Conservation (phyloP, 176 grass and related monocot genomes). For the Zoysia japonica region DNA sequence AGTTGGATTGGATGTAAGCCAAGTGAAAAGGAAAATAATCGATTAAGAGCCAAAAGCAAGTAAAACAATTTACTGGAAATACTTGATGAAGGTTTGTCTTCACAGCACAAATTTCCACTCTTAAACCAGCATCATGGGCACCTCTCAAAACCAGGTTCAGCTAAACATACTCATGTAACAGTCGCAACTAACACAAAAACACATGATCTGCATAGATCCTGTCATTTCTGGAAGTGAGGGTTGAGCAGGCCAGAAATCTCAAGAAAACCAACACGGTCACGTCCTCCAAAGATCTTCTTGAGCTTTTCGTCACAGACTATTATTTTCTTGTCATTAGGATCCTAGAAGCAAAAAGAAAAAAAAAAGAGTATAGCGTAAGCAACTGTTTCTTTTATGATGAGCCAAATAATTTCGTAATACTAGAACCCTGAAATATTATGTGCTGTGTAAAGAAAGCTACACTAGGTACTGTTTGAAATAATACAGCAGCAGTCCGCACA, state of each 20-base stretch:
- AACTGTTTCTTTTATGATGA: background rate
- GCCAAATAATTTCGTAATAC: background rate
- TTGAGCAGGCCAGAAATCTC: constrained; percentile 78
- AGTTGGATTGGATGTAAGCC: constrained; percentile 12
- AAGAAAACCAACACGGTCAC: constrained; percentile 77
- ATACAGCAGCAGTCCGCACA: background rate
- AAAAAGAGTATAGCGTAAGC: background rate
- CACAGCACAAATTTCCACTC: constrained; percentile 25
- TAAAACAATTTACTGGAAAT: constrained; percentile 17
- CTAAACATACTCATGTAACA: constrained; percentile 34
- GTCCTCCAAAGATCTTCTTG: constrained; percentile 80
- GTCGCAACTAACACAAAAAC: constrained; percentile 34
- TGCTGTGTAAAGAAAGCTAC: background rate
- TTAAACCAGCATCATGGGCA: constrained; percentile 21
- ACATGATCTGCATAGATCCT: constrained; percentile 33
- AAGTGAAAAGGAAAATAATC: constrained; percentile 19
- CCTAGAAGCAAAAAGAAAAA: constrained; percentile 39
- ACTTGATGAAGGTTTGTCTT: constrained; percentile 5
- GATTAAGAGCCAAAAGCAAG: constrained; percentile 23
- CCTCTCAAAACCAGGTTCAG: constrained; percentile 20
- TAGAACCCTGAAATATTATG: background rate
- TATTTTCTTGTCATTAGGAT: constrained; percentile 74
- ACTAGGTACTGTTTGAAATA: background rate
- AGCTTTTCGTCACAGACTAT: constrained; percentile 77
- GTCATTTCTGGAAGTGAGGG: constrained; percentile 72